Base-by-base conservation (phyloP, 139 green algal species). In the Marvania coccoides region DNA sequence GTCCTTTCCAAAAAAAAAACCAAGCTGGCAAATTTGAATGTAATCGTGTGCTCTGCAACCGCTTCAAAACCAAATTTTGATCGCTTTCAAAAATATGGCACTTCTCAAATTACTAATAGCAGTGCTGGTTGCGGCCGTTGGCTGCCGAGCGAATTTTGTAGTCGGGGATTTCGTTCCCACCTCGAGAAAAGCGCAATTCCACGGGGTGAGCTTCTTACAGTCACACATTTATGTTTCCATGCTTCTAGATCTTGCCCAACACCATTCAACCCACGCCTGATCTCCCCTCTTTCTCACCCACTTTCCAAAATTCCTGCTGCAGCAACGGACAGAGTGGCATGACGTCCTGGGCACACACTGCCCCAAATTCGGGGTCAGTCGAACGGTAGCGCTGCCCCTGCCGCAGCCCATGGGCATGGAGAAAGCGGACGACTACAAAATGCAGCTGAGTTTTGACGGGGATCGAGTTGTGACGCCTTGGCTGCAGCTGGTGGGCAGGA, bases 381-480 rank as follows among this genome's bases (percentile, higher is more conserved):
- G 61, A 14, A 37, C 70, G 30, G 67, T 69, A 23, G 51, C 63
- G 26, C 40, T 82, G 37, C 76, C 76, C 3, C 34, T 82, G 19
- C 74, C 67, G 36, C 56, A 79, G 31, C 61, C 74, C 3, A 14
- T 56, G 6, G 69, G 61, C 1, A 56, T 46, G 34, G 46, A 63
- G 23, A 38, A 24, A 29, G 45, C 36, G 13, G 73, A 81, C 9
- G 47, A 74, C 15, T 83, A 83, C 46, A 83, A 83, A 37, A 47
- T 83, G 4, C 70, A 68, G n/a, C 54, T 75, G 5, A 61, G 30
- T 33, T 62, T 77, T 59, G 56, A 54, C 48, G 78, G 81, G 36
- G 81, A 84, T 26, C 69, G 72, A 12, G 30, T 86, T 28, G n/a
- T 91, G 29, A 92, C 85, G 6, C 76, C 77, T 1, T 92, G 86